Evolutionary conservation across 2,329 filamentous ascomycete species (phyloP).

Genomic region (Ophiostoma novo-ulmi): DNA sequence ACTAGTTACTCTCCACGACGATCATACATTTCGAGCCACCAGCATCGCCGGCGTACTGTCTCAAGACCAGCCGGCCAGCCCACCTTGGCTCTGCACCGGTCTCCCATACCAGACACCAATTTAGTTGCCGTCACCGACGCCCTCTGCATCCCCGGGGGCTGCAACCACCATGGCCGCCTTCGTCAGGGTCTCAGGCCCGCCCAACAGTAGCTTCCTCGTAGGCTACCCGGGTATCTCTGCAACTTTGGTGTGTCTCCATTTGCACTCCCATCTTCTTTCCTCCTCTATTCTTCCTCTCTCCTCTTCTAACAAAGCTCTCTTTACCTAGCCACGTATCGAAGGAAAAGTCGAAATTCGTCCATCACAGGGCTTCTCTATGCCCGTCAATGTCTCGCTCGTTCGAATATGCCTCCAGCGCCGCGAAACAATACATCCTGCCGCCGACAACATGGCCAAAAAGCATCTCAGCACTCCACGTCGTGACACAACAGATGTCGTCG

Average conservation of each 20-base stretch:
- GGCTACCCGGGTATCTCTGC: slow-evolving; percentile 98
- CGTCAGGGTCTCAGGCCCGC: slow-evolving; percentile 93
- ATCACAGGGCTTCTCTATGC: slow-evolving; percentile 75
- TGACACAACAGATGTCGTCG: slow-evolving; percentile 86
- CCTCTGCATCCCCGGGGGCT: slow-evolving; percentile 22
- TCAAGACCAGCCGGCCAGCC: slow-evolving; percentile 4
- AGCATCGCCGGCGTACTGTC: background rate
- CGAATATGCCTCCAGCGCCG: slow-evolving; percentile 88
- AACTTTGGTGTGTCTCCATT: slow-evolving; percentile 66
- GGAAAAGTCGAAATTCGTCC: slow-evolving; percentile 96
- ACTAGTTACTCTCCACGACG: background rate
- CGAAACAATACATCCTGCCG: slow-evolving; percentile 94
- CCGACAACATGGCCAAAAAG: slow-evolving; percentile 89
- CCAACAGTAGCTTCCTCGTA: slow-evolving; percentile 93
- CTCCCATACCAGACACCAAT: background rate
- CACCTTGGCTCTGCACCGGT: background rate
- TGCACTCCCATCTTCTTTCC: background rate
- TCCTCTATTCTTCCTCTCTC: background rate
- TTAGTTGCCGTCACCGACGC: slow-evolving; percentile 8
- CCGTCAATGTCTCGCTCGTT: slow-evolving; percentile 85
- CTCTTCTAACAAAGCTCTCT: background rate
- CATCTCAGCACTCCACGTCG: slow-evolving; percentile 84
- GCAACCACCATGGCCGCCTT: slow-evolving; percentile 39
- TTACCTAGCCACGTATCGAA: slow-evolving; percentile 79
- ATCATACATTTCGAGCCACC: background rate